These are phyloP conservation scores for Hammondia hammondi DNA, from an alignment of 169 alveolate genomes.

Conservation along the genomic window DNA sequence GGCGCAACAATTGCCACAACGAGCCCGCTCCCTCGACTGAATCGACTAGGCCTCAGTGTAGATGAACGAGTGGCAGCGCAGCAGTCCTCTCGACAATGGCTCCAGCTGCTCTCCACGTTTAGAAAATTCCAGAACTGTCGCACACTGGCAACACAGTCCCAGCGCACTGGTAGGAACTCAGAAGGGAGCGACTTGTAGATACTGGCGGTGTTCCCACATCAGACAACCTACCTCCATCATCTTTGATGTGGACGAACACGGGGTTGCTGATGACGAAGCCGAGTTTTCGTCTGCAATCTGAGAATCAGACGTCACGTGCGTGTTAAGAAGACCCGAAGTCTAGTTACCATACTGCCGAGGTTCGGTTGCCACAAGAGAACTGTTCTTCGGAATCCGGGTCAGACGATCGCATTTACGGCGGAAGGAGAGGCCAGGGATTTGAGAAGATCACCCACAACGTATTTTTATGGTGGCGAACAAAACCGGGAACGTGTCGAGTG, in stretches of 20 bases:
- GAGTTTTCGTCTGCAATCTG: conserved; percentile 12
- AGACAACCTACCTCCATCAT: background rate
- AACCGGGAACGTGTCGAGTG: no score
- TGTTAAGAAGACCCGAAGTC: background rate
- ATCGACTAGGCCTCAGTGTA: no score
- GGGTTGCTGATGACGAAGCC: background rate
- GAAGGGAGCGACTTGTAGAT: background rate
- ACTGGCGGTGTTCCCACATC: background rate
- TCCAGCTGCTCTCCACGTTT: background rate
- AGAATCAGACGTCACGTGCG: no score
- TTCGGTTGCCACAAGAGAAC: no score
- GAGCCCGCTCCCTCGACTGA: no score
- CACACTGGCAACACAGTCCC: background rate
- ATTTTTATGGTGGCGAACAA: no score
- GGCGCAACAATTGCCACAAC: no score
- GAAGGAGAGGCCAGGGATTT: no score
- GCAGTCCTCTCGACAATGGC: background rate
- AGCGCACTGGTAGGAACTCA: background rate
- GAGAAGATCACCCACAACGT: no score
- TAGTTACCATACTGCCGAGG: no score
- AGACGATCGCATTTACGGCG: no score
- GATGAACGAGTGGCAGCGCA: background rate
- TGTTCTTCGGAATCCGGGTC: no score
- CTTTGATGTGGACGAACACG: background rate
- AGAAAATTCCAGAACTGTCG: background rate